These are phyloP conservation scores for Neurospora pannonica DNA, from an alignment of 495 filamentous ascomycete species.

Conservation along the genomic window DNA sequence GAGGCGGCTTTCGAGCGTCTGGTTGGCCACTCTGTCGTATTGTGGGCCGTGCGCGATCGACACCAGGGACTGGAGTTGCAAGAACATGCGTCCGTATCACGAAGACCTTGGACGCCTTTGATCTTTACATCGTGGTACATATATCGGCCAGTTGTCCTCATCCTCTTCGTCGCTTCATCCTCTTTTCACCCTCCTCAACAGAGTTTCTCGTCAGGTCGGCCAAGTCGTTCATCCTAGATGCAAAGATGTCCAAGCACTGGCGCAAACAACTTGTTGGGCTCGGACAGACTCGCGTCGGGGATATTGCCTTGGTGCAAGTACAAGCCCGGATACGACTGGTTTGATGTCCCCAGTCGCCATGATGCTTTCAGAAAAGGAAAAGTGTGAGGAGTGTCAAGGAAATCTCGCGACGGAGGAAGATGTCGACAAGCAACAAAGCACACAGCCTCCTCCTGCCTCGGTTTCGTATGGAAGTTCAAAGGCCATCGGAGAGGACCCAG, in stretches of 20 bases:
- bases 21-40: constrained; percentile 15
- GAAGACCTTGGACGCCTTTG: background rate
- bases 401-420: background rate
- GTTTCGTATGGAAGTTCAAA: background rate
- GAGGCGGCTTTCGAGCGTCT: constrained; percentile 9
- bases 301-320: background rate
- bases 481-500: background rate
- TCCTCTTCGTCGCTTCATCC: background rate
- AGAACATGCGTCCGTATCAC: background rate
- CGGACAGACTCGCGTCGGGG: background rate
- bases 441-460: background rate
- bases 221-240: background rate
- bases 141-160: background rate
- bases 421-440: background rate
- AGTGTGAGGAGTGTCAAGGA: background rate
- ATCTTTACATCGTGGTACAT: background rate
- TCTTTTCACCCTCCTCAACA: background rate
- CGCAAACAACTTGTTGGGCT: background rate
- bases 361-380: background rate
- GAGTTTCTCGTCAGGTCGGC: background rate
- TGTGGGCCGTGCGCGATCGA: constrained; percentile 18
- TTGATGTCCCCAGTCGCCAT: background rate
- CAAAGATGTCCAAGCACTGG: background rate
- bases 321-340: background rate
- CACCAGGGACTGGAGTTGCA: constrained; percentile 7